phyloP scores from a whole-genome alignment of 202 grass and related monocot genomes.

The Zizania palustris region DNA sequence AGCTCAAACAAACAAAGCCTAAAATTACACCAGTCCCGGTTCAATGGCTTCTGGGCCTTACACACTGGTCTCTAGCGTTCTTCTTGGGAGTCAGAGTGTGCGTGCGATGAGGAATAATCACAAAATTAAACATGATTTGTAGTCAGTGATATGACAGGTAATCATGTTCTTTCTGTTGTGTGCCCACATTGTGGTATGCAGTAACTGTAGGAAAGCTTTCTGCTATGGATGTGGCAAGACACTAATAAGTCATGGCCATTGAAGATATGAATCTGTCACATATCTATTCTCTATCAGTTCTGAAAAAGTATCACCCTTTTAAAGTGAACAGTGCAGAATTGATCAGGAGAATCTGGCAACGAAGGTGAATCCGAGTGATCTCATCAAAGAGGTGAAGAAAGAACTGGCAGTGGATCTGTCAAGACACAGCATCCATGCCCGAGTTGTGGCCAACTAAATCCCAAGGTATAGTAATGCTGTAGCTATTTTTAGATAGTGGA shows the following conservation, averaged over 20 bases:
- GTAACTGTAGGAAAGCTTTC: conserved; percentile 58
- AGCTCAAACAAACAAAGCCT: no score
- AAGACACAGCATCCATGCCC: conserved; percentile 40
- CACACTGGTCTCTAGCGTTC: no score
- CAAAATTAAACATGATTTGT: neutral
- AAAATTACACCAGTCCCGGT: no score
- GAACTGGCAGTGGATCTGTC: neutral
- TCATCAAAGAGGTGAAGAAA: conserved; percentile 15
- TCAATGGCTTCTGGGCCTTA: no score
- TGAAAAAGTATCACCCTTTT: conserved; percentile 6
- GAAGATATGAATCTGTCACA: neutral
- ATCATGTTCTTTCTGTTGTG: conserved; percentile 38
- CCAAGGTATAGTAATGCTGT: conserved; percentile 58
- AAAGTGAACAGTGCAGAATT: conserved; percentile 34
- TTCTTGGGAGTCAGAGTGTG: no score
- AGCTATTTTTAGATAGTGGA: neutral
- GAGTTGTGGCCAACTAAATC: conserved; percentile 51
- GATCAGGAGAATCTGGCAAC: conserved; percentile 22
- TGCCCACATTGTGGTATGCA: conserved; percentile 66
- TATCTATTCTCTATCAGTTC: conserved; percentile 1
- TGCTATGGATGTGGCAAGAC: conserved; percentile 72
- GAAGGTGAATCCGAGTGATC: conserved; percentile 1
- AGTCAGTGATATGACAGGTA: neutral
- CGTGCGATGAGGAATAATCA: neutral
- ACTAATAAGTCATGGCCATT: conserved; percentile 40